phyloP scores from a whole-genome alignment of 192 early-diverging fungal species.

The Dimargaris cristalligena region DNA sequence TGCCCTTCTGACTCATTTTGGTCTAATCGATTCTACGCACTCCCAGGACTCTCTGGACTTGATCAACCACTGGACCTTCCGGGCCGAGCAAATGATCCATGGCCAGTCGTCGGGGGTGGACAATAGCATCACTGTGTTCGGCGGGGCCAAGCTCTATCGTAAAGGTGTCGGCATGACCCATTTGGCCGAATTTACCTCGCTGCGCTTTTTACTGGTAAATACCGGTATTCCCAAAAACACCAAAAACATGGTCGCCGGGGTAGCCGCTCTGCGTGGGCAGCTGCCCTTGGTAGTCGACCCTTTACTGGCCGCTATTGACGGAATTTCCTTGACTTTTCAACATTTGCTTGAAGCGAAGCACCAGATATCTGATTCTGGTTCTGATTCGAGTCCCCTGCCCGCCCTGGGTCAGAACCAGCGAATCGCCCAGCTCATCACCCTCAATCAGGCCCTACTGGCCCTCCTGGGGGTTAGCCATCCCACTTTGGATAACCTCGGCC shows the following conservation, averaged over 20 bases:
- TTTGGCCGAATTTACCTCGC: constrained; percentile 34
- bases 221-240: constrained; percentile 83
- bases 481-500: constrained; percentile 56
- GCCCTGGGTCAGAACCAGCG: constrained; percentile 13
- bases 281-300: constrained; percentile 40
- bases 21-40: constrained; percentile 16
- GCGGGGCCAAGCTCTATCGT: constrained; percentile 59
- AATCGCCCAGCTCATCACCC: constrained; percentile 42
- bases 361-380: too few relatives aligned
- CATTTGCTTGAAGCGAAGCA: constrained; percentile 17
- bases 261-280: constrained; percentile 35
- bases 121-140: constrained; percentile 77
- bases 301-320: constrained; percentile 51
- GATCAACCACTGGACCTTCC: constrained; percentile 84
- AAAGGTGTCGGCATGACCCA: constrained; percentile 35
- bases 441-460: constrained; percentile 70
- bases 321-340: constrained; percentile 26
- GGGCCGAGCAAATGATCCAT: constrained; percentile 86
- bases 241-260: constrained; percentile 63
- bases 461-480: constrained; percentile 75
- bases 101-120: constrained; percentile 92
- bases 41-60: constrained; percentile 22
- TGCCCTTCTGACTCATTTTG: constrained; percentile 44
- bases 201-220: constrained; percentile 75
- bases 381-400: too few relatives aligned